These are phyloP conservation scores for Gloeostereum incarnatum DNA, from an alignment of 768 basidiomycete genomes.

Conservation along the genomic window DNA sequence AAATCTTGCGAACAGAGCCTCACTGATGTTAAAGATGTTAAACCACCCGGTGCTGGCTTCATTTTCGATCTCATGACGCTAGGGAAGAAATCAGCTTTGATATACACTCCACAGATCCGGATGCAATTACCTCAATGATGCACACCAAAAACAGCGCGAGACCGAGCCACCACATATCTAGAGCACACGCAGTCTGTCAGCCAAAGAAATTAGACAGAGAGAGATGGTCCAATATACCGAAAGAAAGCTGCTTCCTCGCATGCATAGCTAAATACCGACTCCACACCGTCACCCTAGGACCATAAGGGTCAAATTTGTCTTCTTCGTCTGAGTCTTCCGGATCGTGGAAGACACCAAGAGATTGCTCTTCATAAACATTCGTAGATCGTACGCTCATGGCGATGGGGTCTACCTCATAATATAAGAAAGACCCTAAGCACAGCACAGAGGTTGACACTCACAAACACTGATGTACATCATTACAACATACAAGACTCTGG, in stretches of 20 bases:
- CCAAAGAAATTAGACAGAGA: too few species aligned
- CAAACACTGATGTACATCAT: conserved; percentile 93
- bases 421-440: neutral
- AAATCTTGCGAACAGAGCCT: neutral
- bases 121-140: conserved; percentile 69
- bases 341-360: conserved; percentile 66
- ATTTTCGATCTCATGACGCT: conserved; percentile 55
- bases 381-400: conserved; percentile 89
- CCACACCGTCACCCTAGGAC: conserved; percentile 56
- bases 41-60: conserved; percentile 57
- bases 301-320: conserved; percentile 27
- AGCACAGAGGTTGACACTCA: conserved; percentile 25
- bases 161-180: conserved; percentile 96
- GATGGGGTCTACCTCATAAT: conserved; percentile 48
- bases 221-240: too few species aligned
- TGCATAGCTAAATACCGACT: conserved; percentile 75
- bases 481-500: conserved; percentile 74
- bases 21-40: conserved; percentile 73
- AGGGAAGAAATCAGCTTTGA: conserved; percentile 3
- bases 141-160: conserved; percentile 83
- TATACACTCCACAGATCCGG: neutral
- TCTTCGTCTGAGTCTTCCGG: conserved; percentile 42
- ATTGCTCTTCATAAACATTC: conserved; percentile 90
- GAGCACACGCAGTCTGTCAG: too few species aligned
- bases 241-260: conserved; percentile 81